Base-by-base conservation (phyloP, 1,284 basidiomycete species). In the Papiliotrema fonsecae region DNA sequence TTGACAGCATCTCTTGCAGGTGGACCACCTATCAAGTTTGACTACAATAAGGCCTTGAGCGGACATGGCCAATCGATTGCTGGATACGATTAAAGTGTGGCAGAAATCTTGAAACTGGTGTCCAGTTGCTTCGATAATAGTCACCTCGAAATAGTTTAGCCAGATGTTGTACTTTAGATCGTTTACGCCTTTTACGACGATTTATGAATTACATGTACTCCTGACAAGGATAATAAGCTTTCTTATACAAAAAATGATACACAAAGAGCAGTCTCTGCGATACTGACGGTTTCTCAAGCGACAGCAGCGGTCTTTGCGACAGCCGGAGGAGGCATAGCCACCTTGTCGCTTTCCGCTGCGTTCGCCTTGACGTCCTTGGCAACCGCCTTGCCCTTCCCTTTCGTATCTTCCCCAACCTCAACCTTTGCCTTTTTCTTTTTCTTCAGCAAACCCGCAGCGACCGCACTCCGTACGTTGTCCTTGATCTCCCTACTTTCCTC, bases 401-500 rank as follows among this genome's bases (percentile, higher is more conserved):
- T 42, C n/a, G 51, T 50, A 10, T 48, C 50, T 9, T 34, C 30
- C n/a, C 31, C 36, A n/a, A 42, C 50, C 10, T 47, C 59, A 2
- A 76, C 70, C 76, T 88, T 90, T 2, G 81, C 78, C 70, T 88
- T 91, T 76, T 93, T 88, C 72, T 82, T 86, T 77, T 89, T 92
- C 79, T 90, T 91, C 51, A 87, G 71, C 49, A 91, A 73, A 89
- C 88, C 89, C 40, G 82, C 79, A 42, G 85, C 80, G 4, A 98
- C 94, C 0, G 94, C 94, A 55, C 78, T 89, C 76, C 89, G 87
- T 22, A 97, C 94, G 58, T 82, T 85, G 56, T 96, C 92, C 10
- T 92, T 89, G 39, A 97, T 83, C 65, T 97, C 92, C 65, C 82
- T 78, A 64, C 86, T 93, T 75, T 97, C 86, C 65, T 97, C 92